phyloP scores from a whole-genome alignment of 306 rosid genomes.

The Trichosanthes cucumerina region DNA sequence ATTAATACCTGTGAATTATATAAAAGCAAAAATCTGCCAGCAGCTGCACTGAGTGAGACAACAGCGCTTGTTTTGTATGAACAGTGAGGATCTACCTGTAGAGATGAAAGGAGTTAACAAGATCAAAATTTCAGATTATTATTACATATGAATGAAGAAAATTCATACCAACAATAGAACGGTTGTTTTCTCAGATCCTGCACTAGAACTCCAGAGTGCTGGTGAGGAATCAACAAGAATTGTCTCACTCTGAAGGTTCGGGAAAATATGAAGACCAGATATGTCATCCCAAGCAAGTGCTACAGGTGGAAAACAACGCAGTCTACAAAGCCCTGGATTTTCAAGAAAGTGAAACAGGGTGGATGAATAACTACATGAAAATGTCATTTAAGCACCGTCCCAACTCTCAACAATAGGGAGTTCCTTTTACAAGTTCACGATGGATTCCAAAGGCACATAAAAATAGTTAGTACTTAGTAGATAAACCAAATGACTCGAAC shows the following conservation, averaged over 20 bases:
- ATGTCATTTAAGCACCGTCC: neutral
- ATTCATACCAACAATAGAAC: slow-evolving; percentile 70
- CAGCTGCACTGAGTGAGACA: slow-evolving; percentile 55
- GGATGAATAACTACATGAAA: slow-evolving; percentile 4
- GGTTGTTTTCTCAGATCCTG: slow-evolving; percentile 55
- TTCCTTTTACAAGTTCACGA: neutral
- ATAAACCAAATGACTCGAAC: neutral
- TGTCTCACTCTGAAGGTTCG: slow-evolving; percentile 55
- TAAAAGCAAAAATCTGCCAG: slow-evolving; percentile 70
- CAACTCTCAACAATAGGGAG: neutral
- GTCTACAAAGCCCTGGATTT: slow-evolving; percentile 75
- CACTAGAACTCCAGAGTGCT: slow-evolving; percentile 60
- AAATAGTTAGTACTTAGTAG: neutral
- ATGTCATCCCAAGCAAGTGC: slow-evolving; percentile 93
- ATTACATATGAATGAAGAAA: slow-evolving; percentile 16
- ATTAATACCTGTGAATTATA: slow-evolving; percentile 62
- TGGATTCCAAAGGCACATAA: neutral
- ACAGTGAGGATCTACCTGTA: slow-evolving; percentile 96
- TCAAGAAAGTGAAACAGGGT: slow-evolving; percentile 20
- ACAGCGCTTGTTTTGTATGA: slow-evolving; percentile 60
- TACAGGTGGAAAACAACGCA: slow-evolving; percentile 95
- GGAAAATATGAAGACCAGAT: slow-evolving; percentile 81
- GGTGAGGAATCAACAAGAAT: slow-evolving; percentile 88
- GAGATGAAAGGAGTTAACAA: slow-evolving; percentile 6
- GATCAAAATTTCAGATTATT: neutral